Percentiles rank a stretch among this genome's conserved stretches.
Conservation (phyloP, 1,284 basidiomycete genomes). For the Stereum hirsutum region DNA sequence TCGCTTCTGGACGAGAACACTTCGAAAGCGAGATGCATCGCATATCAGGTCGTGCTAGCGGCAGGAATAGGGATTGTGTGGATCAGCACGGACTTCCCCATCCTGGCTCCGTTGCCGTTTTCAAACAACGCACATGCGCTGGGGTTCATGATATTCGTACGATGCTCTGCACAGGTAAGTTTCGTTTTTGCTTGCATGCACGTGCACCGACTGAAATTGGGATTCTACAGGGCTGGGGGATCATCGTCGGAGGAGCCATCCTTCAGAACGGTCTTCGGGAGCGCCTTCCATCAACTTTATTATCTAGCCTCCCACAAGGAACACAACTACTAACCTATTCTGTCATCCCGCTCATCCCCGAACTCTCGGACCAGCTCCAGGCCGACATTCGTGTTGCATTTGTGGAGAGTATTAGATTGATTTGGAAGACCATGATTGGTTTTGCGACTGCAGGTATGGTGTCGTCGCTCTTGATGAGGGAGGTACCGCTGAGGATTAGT, state of each 20-base stretch:
- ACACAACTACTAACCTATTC: slow-evolving; percentile 20
- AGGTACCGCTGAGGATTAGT: slow-evolving; percentile 20
- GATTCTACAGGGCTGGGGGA: slow-evolving; percentile 18
- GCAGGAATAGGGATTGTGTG: slow-evolving; percentile 18
- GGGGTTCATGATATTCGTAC: slow-evolving; percentile 18
- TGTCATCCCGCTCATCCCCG: slow-evolving; percentile 18
- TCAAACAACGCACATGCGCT: slow-evolving; percentile 17
- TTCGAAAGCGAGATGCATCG: slow-evolving; percentile 10
- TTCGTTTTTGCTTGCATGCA: neutral
- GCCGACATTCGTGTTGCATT: slow-evolving; percentile 20
- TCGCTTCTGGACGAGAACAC: slow-evolving; percentile 11
- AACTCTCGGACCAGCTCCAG: slow-evolving; percentile 13
- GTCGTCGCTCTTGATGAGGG: slow-evolving; percentile 18
- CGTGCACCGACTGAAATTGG: neutral
- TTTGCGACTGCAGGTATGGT: slow-evolving; percentile 20
- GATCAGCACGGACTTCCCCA: slow-evolving; percentile 17
- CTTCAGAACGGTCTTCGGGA: slow-evolving; percentile 19
- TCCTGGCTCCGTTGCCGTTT: slow-evolving; percentile 23
- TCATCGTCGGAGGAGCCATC: slow-evolving; percentile 19
- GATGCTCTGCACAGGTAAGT: slow-evolving; percentile 16
- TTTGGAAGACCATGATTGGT: slow-evolving; percentile 20
- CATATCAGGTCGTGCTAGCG: slow-evolving; percentile 18
- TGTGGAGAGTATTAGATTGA: slow-evolving; percentile 16
- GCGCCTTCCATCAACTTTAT: slow-evolving; percentile 13
- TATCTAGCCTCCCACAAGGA: slow-evolving; percentile 14